These are phyloP conservation scores for Neonothopanus nambi DNA, from an alignment of 1,284 basidiomycete species.

Conservation along the genomic window DNA sequence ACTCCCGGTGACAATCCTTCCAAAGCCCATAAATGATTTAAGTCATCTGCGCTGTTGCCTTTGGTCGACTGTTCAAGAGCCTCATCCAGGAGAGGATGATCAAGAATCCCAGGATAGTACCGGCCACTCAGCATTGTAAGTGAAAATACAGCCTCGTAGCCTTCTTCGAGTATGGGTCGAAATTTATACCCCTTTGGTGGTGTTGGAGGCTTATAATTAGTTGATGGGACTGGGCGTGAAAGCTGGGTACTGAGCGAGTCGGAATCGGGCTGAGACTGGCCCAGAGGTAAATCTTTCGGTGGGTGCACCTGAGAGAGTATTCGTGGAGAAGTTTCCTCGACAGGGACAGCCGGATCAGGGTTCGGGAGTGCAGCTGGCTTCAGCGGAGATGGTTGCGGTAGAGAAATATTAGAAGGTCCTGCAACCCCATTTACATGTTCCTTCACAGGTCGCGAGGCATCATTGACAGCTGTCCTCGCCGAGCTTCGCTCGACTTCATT, in stretches of 20 bases:
- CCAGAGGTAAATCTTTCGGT: slow-evolving; percentile 12
- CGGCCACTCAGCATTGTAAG: slow-evolving; percentile 69
- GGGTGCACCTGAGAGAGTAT: slow-evolving; percentile 10
- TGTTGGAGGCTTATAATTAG: not conserved
- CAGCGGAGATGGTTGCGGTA: slow-evolving; percentile 31
- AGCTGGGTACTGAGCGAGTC: not conserved
- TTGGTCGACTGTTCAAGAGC: slow-evolving; percentile 18
- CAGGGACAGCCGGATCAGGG: slow-evolving; percentile 26
- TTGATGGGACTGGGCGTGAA: not conserved
- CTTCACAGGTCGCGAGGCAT: not conserved
- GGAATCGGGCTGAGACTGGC: slow-evolving; percentile 5
- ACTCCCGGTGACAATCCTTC: slow-evolving; percentile 66
- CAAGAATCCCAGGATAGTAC: slow-evolving; percentile 69
- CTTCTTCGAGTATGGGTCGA: slow-evolving; percentile 63
- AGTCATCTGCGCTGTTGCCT: slow-evolving; percentile 32
- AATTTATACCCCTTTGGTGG: slow-evolving; percentile 66
- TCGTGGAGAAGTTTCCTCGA: slow-evolving; percentile 9
- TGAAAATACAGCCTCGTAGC: slow-evolving; percentile 63
- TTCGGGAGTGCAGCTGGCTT: slow-evolving; percentile 32
- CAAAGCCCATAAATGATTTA: slow-evolving; percentile 60
- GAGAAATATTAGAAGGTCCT: slow-evolving; percentile 19
- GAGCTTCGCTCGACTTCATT: slow-evolving; percentile 11
- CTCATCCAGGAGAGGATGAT: slow-evolving; percentile 54
- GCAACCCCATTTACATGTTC: slow-evolving; percentile 4
- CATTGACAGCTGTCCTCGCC: not conserved